Conservation (phyloP, 2,329 filamentous ascomycete species). For the Teratosphaeria nubilosa region DNA sequence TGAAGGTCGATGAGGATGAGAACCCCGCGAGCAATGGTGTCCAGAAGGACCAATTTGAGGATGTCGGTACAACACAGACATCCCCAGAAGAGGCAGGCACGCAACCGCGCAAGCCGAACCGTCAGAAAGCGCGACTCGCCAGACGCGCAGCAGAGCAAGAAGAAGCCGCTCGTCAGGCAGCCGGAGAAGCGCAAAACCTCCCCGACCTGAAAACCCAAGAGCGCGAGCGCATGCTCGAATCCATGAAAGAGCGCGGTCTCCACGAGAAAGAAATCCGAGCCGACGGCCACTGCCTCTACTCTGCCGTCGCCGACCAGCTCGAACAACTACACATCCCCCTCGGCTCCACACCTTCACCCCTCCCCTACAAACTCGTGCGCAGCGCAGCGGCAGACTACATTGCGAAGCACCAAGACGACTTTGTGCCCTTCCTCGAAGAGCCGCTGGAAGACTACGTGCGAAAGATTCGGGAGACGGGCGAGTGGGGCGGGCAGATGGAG, state of each 20-base stretch:
- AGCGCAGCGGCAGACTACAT: slow-evolving; percentile 70
- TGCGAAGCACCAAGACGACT: slow-evolving; percentile 61
- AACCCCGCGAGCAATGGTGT: neutral
- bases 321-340: slow-evolving; percentile 36
- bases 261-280: slow-evolving; percentile 71
- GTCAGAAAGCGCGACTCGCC: slow-evolving; percentile 83
- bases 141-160: slow-evolving; percentile 79
- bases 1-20: slow-evolving; percentile 10
- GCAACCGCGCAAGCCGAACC: slow-evolving; percentile 63
- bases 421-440: slow-evolving; percentile 79
- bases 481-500: slow-evolving; percentile 94
- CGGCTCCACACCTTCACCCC: slow-evolving; percentile 11
- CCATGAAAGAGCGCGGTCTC: slow-evolving; percentile 55
- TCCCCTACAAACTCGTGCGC: slow-evolving; percentile 56
- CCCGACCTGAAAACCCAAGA: slow-evolving; percentile 65
- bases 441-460: slow-evolving; percentile 60
- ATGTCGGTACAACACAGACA: neutral
- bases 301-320: slow-evolving; percentile 80
- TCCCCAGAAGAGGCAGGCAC: slow-evolving; percentile 4
- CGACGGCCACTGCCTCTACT: slow-evolving; percentile 92
- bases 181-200: slow-evolving; percentile 63
- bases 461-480: slow-evolving; percentile 76
- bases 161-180: slow-evolving; percentile 56
- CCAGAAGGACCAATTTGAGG: neutral
- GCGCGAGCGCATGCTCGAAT: slow-evolving; percentile 56